Evolutionary conservation across 78 protist genomes (phyloP).

Genomic region (Emiliania huxleyi): DNA sequence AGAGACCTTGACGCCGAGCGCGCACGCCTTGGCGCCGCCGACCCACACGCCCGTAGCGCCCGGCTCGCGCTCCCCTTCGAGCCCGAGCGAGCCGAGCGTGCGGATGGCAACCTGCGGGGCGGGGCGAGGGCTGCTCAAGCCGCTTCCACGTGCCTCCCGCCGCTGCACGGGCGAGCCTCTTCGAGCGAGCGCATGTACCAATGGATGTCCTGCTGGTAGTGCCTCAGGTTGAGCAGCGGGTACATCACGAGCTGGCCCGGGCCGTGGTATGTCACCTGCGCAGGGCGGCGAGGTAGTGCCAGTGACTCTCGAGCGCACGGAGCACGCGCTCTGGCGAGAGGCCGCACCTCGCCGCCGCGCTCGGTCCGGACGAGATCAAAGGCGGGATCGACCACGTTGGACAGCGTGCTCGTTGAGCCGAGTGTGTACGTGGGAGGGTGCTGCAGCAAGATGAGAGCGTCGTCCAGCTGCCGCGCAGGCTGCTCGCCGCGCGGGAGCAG

Average conservation of each 20-base stretch:
- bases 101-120: not conserved
- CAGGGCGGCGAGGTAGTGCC: not conserved
- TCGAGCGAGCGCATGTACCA: constrained; percentile 33
- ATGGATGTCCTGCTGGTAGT: not conserved
- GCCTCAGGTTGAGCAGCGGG: constrained; percentile 4
- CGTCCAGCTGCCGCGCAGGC: not conserved
- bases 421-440: not conserved
- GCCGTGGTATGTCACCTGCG: constrained; percentile 33
- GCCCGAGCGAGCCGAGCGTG: not conserved
- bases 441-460: constrained; percentile 13
- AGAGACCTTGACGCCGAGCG: not conserved
- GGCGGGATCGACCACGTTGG: not conserved
- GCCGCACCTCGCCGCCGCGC: constrained; percentile 30
- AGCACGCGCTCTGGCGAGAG: too few species aligned
- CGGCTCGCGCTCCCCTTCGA: not conserved
- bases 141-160: too few species aligned
- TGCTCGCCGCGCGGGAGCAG: not conserved
- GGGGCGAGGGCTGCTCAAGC: too few species aligned
- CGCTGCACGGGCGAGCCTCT: too few species aligned
- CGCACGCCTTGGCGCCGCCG: not conserved
- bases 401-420: not conserved
- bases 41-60: constrained; percentile 46
- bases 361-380: not conserved
- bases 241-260: constrained; percentile 31
- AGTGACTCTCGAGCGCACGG: too few species aligned